Percentiles rank a stretch among this genome's conserved stretches.
phyloP scores from a whole-genome alignment of 192 early-diverging fungal genomes.

The Coemansia sp. region DNA sequence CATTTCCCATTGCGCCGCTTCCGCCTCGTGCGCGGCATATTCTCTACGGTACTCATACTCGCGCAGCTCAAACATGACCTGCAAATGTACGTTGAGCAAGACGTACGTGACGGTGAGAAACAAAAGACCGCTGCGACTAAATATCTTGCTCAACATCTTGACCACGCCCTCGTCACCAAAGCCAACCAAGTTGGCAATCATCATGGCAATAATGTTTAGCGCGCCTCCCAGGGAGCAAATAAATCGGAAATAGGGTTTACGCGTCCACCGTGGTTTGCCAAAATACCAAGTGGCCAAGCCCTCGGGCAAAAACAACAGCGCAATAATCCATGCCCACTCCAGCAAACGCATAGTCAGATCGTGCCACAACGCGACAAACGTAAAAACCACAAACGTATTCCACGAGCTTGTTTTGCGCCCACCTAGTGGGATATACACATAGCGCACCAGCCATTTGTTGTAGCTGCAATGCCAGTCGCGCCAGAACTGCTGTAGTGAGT shows the following conservation, averaged over 20 bases:
- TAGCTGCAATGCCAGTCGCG: slow-evolving; percentile 92
- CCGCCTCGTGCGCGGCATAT: neutral
- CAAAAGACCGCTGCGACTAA: slow-evolving; percentile 35
- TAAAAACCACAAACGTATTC: slow-evolving; percentile 86
- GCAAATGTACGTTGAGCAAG: slow-evolving; percentile 60
- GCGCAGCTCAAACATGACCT: slow-evolving; percentile 79
- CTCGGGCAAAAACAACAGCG: slow-evolving; percentile 84
- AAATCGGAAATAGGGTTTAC: slow-evolving; percentile 60
- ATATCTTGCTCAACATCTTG: slow-evolving; percentile 66
- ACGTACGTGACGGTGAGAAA: slow-evolving; percentile 53
- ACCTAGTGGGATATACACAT: slow-evolving; percentile 89
- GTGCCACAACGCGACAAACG: slow-evolving; percentile 98
- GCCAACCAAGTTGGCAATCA: slow-evolving; percentile 93
- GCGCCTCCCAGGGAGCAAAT: slow-evolving; percentile 79
- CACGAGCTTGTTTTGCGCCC: slow-evolving; percentile 63
- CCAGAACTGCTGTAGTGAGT: slow-evolving; percentile 92
- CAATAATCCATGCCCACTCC: slow-evolving; percentile 91
- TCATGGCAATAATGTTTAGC: slow-evolving; percentile 89
- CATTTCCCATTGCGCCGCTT: slow-evolving; percentile 17
- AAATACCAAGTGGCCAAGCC: slow-evolving; percentile 56
- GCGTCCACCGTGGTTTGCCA: slow-evolving; percentile 22
- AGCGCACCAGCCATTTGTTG: slow-evolving; percentile 86
- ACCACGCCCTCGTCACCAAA: slow-evolving; percentile 87
- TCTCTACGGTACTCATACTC: slow-evolving; percentile 61
- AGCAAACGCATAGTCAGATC: slow-evolving; percentile 80